These are phyloP conservation scores for Pterulicium gracile DNA, from an alignment of 1,284 basidiomycete species.

Conservation along the genomic window DNA sequence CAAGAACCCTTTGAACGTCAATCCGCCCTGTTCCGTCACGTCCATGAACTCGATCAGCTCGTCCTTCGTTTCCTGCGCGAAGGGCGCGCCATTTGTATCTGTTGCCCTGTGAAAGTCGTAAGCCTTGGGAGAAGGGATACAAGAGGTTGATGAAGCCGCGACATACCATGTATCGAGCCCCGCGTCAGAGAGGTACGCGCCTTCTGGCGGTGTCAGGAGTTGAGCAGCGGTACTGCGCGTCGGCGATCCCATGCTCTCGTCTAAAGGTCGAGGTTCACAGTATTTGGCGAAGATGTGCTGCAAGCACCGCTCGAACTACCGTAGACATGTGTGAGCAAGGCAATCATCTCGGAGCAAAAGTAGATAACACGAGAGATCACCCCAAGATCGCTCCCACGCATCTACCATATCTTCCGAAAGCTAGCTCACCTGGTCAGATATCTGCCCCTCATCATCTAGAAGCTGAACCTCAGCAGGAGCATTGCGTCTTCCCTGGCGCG, in stretches of 20 bases:
- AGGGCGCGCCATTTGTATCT: constrained; percentile 68
- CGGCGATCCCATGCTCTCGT: constrained; percentile 11
- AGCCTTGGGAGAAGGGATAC: background rate
- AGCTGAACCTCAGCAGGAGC: constrained; percentile 30
- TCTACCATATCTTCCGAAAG: too few species aligned
- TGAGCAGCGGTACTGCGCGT: constrained; percentile 3
- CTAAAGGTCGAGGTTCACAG: constrained; percentile 37
- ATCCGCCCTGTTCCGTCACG: constrained; percentile 55
- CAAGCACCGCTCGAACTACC: constrained; percentile 54
- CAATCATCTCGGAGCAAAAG: too few species aligned
- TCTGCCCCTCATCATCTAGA: constrained; percentile 52
- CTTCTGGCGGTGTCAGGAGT: constrained; percentile 38
- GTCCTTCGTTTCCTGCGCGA: constrained; percentile 64
- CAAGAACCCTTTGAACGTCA: constrained; percentile 74
- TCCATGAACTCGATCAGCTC: constrained; percentile 68
- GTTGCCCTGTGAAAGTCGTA: constrained; percentile 44
- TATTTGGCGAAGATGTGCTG: constrained; percentile 68
- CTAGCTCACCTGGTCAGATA: constrained; percentile 54
- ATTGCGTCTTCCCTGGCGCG: constrained; percentile 47
- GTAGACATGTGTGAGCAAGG: too few species aligned
- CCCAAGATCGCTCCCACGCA: too few species aligned
- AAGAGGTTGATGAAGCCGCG: background rate
- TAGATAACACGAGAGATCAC: too few species aligned
- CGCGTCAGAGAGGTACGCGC: constrained; percentile 43
- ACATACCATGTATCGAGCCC: constrained; percentile 45